Percentiles rank a stretch among this genome's conserved stretches.
These are phyloP conservation scores for Fusarium oligoseptatum DNA, from an alignment of 2,329 filamentous ascomycete species.

Conservation along the genomic window DNA sequence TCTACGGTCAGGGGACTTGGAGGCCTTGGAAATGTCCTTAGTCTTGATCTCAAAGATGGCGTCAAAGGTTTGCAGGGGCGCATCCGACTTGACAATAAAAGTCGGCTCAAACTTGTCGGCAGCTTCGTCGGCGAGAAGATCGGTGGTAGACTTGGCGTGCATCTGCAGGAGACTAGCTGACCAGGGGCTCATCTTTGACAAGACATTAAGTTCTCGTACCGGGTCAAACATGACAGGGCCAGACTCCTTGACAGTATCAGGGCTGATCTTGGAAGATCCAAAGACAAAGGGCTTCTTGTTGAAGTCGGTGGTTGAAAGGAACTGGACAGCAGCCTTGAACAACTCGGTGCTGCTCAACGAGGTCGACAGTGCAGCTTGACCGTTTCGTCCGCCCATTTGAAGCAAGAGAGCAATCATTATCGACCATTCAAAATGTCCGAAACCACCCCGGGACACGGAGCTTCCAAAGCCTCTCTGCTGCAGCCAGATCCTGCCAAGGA, in stretches of 20 bases:
- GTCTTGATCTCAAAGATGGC: constrained; percentile 55
- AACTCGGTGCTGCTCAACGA: constrained; percentile 92
- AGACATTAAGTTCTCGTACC: constrained; percentile 79
- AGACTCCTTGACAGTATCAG: constrained; percentile 57
- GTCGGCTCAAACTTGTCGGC: constrained; percentile 86
- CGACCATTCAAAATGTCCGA: constrained; percentile 94
- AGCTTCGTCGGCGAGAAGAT: constrained; percentile 78
- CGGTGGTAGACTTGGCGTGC: constrained; percentile 80
- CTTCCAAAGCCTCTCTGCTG: constrained; percentile 86
- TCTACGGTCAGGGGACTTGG: constrained; percentile 55
- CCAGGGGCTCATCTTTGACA: constrained; percentile 92
- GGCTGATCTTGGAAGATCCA: constrained; percentile 49
- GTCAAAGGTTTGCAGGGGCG: constrained; percentile 69
- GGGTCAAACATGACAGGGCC: constrained; percentile 85
- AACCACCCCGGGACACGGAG: constrained; percentile 80
- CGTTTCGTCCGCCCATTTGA: constrained; percentile 80
- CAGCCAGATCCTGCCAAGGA: constrained; percentile 90
- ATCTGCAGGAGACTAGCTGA: constrained; percentile 81
- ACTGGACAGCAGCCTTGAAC: constrained; percentile 95
- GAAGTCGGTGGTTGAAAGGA: constrained; percentile 81
- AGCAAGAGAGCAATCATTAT: constrained; percentile 84
- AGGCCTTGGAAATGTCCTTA: constrained; percentile 45
- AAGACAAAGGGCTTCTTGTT: constrained; percentile 73
- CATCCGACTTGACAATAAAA: constrained; percentile 77
- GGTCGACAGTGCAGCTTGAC: constrained; percentile 78